Evolutionary conservation across 2,329 filamentous ascomycete species (phyloP).

Genomic region (Calonectria ilicicola): DNA sequence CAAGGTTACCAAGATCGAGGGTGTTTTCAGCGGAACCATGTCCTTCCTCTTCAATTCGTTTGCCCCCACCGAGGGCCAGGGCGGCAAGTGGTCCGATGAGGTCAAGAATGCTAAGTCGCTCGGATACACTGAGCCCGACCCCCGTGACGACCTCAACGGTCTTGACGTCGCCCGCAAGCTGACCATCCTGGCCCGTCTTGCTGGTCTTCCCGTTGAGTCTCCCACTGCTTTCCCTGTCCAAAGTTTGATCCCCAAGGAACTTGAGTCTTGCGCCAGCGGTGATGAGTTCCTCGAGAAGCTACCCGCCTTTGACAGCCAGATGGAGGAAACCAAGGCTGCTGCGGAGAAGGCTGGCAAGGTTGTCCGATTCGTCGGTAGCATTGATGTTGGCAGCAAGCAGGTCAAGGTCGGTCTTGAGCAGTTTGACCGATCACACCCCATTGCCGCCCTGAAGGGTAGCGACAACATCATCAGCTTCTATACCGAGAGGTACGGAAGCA

Average conservation of each 20-base stretch:
- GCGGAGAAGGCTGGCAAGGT: conserved; percentile 92
- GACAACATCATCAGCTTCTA: conserved; percentile 99
- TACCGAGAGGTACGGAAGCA: conserved; percentile 91
- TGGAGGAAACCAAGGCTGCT: conserved; percentile 88
- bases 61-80: conserved; percentile 79
- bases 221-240: conserved; percentile 94
- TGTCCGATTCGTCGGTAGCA: conserved; percentile 92
- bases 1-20: conserved; percentile 90
- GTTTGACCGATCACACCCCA: conserved; percentile 88
- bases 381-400: conserved; percentile 82
- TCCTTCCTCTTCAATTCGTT: conserved; percentile 99
- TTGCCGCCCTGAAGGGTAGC: conserved; percentile 94
- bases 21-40: conserved; percentile 97
- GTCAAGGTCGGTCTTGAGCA: conserved; percentile 95
- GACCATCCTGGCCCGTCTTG: conserved; percentile 90
- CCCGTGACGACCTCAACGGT: conserved; percentile 87
- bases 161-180: conserved; percentile 95
- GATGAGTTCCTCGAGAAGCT: conserved; percentile 89
- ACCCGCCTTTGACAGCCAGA: conserved; percentile 85
- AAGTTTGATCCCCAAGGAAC: conserved; percentile 88
- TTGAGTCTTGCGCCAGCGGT: conserved; percentile 81
- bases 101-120: conserved; percentile 92
- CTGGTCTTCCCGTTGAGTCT: conserved; percentile 83
- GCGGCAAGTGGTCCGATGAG: conserved; percentile 89
- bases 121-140: conserved; percentile 92